Evolutionary conservation across 805 yeast species (phyloP).

Genomic region (Schwanniomyces polymorphus): DNA sequence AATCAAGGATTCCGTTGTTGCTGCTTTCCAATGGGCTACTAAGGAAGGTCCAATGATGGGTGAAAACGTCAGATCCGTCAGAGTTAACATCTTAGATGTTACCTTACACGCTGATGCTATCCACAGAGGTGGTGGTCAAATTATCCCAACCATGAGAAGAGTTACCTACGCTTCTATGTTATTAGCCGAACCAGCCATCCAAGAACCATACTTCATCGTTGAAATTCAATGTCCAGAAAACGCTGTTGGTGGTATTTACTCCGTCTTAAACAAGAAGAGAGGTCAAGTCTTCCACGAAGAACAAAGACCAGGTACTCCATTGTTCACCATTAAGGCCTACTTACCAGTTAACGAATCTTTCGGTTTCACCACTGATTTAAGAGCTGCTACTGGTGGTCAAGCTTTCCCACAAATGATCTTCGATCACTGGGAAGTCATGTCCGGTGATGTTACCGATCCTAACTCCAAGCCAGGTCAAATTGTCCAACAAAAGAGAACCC

Average conservation of each 20-base stretch:
- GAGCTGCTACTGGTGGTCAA: slow-evolving; percentile 99
- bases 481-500: slow-evolving; percentile 72
- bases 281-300: slow-evolving; percentile 99
- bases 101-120: slow-evolving; percentile 99
- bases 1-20: slow-evolving; percentile 99
- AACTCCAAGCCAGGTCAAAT: slow-evolving; percentile 63
- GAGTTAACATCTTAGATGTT: slow-evolving; percentile 98
- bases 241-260: slow-evolving; percentile 99
- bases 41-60: slow-evolving; percentile 99
- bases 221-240: slow-evolving; percentile 99
- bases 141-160: slow-evolving; percentile 99
- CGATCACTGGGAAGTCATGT: slow-evolving; percentile 95
- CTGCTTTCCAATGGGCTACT: slow-evolving; percentile 99
- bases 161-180: slow-evolving; percentile 97
- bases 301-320: slow-evolving; percentile 99
- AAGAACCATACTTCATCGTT: slow-evolving; percentile 98
- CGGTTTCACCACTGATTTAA: slow-evolving; percentile 99
- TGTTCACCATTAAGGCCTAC: slow-evolving; percentile 99
- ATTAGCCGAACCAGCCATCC: slow-evolving; percentile 97
- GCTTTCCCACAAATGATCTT: slow-evolving; percentile 99
- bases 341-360: slow-evolving; percentile 99
- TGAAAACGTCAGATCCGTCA: slow-evolving; percentile 93
- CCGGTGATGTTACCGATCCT: slow-evolving; percentile 92
- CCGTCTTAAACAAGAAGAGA: slow-evolving; percentile 98
- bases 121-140: slow-evolving; percentile 99